Base-by-base conservation (phyloP, 768 basidiomycete species). In the Pleurotus salmoneostramineus region DNA sequence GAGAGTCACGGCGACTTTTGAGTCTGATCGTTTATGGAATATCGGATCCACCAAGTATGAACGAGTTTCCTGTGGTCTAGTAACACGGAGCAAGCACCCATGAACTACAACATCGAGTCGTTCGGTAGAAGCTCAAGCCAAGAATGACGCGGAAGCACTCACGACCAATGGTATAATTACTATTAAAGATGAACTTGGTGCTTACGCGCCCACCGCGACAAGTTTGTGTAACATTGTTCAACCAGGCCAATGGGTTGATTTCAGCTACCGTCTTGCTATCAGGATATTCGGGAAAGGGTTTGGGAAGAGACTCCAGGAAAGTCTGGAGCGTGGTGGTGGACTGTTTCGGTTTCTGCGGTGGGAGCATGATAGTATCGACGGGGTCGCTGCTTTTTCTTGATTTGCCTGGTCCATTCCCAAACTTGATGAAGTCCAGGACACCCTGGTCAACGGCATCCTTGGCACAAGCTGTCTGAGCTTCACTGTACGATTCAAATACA, bases 1-100 rank as follows among this genome's bases (percentile, higher is more conserved):
- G 21, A 91, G 68, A 59, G 80, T 83, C 2, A 83, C 89, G 0
- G 88, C 89, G 0, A 78, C 75, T 67, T 86, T 88, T n/a, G 88
- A 88, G 54, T 90, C 88, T 0, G 71, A 69, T 3, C 82, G 82
- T 63, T 82, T 86, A 2, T 74, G 62, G 61, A 89, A 89, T 12
- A 74, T 73, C 0, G 83, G 73, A n/a, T 89, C 87, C 32, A 86
- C 84, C 4, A 91, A 66, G 61, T 77, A 91, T 0, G 85, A 82
- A 44, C 72, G 76, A 37, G 76, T 78, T 57, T 82, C 78, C 4
- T 71, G 73, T 2, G 81, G 80, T 31, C 81, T 78, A 43, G 79
- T 76, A 4, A 91, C 61, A 31, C 84, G 82, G 43, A 90, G 74
- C 8, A 90, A 68, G 65, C 82, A 85, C 3, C 88, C 88, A 40